phyloP scores from a whole-genome alignment of 2,329 filamentous ascomycete genomes.

The Colletotrichum aenigma region DNA sequence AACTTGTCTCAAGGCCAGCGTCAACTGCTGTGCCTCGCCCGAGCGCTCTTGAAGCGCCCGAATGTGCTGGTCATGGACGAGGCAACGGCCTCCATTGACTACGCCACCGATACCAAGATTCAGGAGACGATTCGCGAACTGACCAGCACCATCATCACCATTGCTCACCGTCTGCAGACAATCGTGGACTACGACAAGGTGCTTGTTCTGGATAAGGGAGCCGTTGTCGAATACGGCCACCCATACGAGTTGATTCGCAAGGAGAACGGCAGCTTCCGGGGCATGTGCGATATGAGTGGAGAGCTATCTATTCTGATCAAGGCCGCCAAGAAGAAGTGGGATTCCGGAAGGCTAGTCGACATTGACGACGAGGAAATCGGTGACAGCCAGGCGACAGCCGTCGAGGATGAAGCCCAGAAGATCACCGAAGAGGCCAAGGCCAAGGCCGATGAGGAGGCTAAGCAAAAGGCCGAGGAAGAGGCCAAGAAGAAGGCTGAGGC shows the following conservation, averaged over 20 bases:
- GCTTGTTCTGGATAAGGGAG: slow-evolving; percentile 87
- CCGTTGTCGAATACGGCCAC: slow-evolving; percentile 88
- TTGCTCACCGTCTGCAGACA: slow-evolving; percentile 92
- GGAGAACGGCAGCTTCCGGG: slow-evolving; percentile 65
- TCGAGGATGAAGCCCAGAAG: background rate
- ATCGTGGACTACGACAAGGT: slow-evolving; percentile 99
- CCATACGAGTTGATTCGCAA: slow-evolving; percentile 81
- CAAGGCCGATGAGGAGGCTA: background rate
- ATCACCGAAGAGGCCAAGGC: background rate
- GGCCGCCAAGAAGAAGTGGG: slow-evolving; percentile 60
- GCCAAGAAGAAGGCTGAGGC: background rate
- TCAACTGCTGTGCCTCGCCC: slow-evolving; percentile 90
- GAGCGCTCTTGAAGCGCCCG: slow-evolving; percentile 88
- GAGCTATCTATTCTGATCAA: slow-evolving; percentile 56
- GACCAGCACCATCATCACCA: slow-evolving; percentile 92
- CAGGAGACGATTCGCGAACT: slow-evolving; percentile 96
- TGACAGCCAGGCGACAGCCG: background rate
- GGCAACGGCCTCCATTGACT: slow-evolving; percentile 96
- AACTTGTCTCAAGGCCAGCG: slow-evolving; percentile 97
- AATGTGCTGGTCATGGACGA: slow-evolving; percentile 99
- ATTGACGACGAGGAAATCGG: slow-evolving; percentile 22
- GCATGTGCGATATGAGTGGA: slow-evolving; percentile 71
- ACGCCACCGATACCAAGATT: slow-evolving; percentile 93
- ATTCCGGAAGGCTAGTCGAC: slow-evolving; percentile 41
- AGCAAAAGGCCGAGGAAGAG: background rate